Percentiles rank a stretch among this genome's conserved stretches.
Evolutionary conservation across 768 basidiomycete genomes (phyloP).

Genomic region (Podaxis sp.): DNA sequence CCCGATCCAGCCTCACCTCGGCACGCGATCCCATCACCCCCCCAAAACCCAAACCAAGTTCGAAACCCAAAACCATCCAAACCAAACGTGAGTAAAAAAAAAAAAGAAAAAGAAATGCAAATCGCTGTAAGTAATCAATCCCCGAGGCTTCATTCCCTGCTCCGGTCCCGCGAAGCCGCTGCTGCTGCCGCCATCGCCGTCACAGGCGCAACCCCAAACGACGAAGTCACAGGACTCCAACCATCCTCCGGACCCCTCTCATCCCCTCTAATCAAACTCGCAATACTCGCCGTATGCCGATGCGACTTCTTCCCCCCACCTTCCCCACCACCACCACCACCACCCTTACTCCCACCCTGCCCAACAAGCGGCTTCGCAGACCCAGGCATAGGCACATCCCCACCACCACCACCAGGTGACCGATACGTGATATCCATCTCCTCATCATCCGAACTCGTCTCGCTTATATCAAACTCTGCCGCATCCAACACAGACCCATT

Average conservation of each 20-base stretch:
- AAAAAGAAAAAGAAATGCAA: neutral
- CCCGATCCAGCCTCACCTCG: no score
- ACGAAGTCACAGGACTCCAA: slow-evolving; percentile 68
- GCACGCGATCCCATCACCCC: neutral
- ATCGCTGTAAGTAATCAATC: neutral
- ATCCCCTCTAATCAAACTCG: slow-evolving; percentile 72
- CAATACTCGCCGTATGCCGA: slow-evolving; percentile 80
- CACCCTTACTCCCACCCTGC: neutral
- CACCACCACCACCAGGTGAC: slow-evolving; percentile 51
- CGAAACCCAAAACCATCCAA: neutral
- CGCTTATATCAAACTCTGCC: slow-evolving; percentile 52
- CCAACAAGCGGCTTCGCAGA: slow-evolving; percentile 22
- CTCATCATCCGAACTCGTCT: slow-evolving; percentile 60
- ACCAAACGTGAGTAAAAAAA: neutral
- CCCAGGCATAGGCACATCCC: slow-evolving; percentile 18
- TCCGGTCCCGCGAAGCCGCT: neutral
- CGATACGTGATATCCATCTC: slow-evolving; percentile 67
- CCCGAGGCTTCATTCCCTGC: neutral
- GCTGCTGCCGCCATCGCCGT: neutral
- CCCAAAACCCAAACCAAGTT: neutral
- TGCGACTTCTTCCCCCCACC: slow-evolving; percentile 32
- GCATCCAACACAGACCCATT: slow-evolving; percentile 30
- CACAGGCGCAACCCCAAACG: slow-evolving; percentile 46
- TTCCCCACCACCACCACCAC: slow-evolving; percentile 2
- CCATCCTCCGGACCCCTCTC: slow-evolving; percentile 74